phyloP scores from a whole-genome alignment of 305 asterid genomes.

The Solanum hybrid region DNA sequence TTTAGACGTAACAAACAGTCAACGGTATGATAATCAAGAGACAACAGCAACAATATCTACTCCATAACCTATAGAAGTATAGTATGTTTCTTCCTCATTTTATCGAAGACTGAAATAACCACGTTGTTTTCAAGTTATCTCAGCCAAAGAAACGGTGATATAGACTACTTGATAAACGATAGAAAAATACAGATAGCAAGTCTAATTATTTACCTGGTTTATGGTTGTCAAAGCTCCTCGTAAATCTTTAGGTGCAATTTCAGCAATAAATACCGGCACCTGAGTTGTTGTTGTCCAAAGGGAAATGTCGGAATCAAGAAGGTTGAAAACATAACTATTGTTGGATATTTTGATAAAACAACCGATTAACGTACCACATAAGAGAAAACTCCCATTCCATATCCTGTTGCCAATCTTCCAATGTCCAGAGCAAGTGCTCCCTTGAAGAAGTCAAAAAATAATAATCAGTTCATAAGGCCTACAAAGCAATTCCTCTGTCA shows the following conservation, averaged over 20 bases:
- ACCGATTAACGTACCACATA: slow-evolving; percentile 49
- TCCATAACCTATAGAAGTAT: neutral
- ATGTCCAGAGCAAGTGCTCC: slow-evolving; percentile 55
- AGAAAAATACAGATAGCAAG: neutral
- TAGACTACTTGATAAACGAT: neutral
- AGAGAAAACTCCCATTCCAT: slow-evolving; percentile 96
- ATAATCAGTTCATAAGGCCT: neutral
- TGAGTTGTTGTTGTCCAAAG: slow-evolving; percentile 6
- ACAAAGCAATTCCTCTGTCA: neutral
- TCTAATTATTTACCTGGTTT: slow-evolving; percentile 51
- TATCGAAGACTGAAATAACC: neutral
- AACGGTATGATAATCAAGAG: neutral
- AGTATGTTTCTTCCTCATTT: neutral
- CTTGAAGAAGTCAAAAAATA: slow-evolving; percentile 16
- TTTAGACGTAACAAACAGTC: neutral
- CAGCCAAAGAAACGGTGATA: neutral
- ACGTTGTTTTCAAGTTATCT: neutral
- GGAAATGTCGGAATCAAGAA: neutral
- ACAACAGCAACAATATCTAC: neutral
- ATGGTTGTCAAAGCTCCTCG: slow-evolving; percentile 82
- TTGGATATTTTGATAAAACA: neutral
- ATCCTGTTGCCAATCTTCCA: slow-evolving; percentile 89
- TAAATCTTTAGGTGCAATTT: slow-evolving; percentile 79
- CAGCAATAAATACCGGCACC: slow-evolving; percentile 95
- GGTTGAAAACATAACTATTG: neutral